These are phyloP conservation scores for Stephania cephalantha DNA, from an alignment of 164 flowering plant genomes.

Conservation along the genomic window DNA sequence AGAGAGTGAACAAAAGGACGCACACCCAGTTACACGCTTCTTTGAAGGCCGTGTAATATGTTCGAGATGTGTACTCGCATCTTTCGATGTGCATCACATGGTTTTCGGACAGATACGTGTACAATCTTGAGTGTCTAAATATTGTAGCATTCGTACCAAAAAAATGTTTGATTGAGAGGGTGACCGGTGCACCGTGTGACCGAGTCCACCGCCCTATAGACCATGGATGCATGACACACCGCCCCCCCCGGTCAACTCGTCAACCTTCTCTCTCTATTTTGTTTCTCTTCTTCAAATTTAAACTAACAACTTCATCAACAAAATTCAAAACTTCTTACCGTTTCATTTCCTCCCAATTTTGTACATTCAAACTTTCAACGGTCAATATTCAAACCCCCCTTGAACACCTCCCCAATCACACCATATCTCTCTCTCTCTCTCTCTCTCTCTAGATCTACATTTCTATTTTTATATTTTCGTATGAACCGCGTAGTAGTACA, in stretches of 20 bases:
- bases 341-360: background rate
- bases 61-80: too few relatives aligned
- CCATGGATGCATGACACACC: background rate
- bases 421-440: background rate
- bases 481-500: background rate
- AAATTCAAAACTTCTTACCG: background rate
- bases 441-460: background rate
- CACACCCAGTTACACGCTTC: too few relatives aligned
- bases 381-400: conserved; percentile 33
- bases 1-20: background rate
- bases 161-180: background rate
- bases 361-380: conserved; percentile 29
- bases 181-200: background rate
- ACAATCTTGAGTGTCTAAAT: too few relatives aligned
- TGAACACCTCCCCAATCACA: conserved; percentile 15
- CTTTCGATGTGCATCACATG: too few relatives aligned
- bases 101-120: too few relatives aligned
- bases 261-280: background rate
- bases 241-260: background rate
- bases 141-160: too few relatives aligned
- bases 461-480: background rate
- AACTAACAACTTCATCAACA: background rate
- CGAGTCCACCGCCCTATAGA: background rate
- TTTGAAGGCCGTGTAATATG: too few relatives aligned
- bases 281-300: background rate